A percentile compares a stretch with the other conserved stretches of the same genome.
These are phyloP conservation scores for Linnemannia elongata DNA, from an alignment of 192 early-diverging fungal genomes.

Conservation along the genomic window DNA sequence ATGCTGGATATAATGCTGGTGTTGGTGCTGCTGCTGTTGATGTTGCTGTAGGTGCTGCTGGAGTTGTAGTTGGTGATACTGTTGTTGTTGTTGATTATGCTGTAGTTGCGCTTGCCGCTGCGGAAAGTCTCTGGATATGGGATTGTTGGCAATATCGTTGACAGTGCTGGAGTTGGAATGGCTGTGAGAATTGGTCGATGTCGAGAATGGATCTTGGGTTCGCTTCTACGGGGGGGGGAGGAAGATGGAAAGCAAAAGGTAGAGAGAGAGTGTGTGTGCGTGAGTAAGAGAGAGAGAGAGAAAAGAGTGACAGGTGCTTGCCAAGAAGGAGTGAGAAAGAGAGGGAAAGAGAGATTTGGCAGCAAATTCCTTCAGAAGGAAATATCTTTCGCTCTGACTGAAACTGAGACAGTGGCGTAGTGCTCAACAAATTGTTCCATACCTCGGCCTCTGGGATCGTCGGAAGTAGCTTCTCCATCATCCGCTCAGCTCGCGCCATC, in stretches of 20 bases:
- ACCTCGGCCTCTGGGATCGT: conserved; percentile 25
- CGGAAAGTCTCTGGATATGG: background rate
- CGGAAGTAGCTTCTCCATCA: conserved; percentile 31
- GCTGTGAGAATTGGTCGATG: background rate
- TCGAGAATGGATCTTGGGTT: background rate
- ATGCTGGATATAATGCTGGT: background rate
- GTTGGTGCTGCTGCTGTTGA: background rate
- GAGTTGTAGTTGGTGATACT: background rate
- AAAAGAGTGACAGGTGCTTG: background rate
- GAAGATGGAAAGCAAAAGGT: background rate
- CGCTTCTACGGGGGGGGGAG: background rate
- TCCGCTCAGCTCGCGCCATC: conserved; percentile 34
- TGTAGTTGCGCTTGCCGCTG: background rate
- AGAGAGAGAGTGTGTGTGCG: background rate
- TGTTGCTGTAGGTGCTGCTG: background rate
- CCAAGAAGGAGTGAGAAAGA: background rate
- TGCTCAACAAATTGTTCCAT: background rate
- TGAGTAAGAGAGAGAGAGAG: background rate
- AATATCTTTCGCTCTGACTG: background rate
- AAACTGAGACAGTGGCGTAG: background rate
- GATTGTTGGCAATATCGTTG: no score
- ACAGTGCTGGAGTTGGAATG: background rate
- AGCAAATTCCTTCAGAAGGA: background rate
- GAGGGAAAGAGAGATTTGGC: background rate
- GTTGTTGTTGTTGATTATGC: background rate